Conservation (phyloP, 495 filamentous ascomycete genomes). For the Neurospora sp. region DNA sequence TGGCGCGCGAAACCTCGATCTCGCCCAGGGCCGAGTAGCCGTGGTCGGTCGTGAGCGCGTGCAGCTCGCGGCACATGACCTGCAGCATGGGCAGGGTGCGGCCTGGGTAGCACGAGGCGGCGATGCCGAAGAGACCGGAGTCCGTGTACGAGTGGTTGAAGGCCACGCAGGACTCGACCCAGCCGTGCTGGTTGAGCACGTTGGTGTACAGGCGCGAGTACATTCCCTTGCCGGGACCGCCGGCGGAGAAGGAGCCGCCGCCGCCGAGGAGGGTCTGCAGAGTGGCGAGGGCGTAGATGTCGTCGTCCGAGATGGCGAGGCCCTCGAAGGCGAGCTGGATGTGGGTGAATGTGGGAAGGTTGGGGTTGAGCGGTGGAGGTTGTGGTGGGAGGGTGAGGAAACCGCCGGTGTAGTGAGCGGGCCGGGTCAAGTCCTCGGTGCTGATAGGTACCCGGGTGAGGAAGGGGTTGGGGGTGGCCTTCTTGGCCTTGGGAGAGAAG, state of each 20-base stretch:
- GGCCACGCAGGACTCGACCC: conserved; percentile 88
- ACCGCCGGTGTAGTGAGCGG: conserved; percentile 88
- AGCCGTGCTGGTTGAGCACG: conserved; percentile 92
- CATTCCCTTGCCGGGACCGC: conserved; percentile 97
- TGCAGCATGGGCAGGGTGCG: conserved; percentile 74
- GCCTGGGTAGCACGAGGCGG: conserved; percentile 69
- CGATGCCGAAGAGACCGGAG: conserved; percentile 88
- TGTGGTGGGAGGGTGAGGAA: conserved; percentile 76
- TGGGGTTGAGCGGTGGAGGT: conserved; percentile 63
- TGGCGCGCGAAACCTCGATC: conserved; percentile 84
- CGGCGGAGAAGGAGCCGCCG: conserved; percentile 94
- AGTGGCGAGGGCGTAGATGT: conserved; percentile 96
- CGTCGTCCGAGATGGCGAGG: conserved; percentile 74
- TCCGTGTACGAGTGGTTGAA: conserved; percentile 98
- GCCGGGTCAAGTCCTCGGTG: conserved; percentile 47
- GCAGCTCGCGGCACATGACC: conserved; percentile 84
- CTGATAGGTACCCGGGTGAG: conserved; percentile 27
- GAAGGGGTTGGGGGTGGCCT: conserved; percentile 43
- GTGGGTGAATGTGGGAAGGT: conserved; percentile 74
- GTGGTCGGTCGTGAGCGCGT: conserved; percentile 60
- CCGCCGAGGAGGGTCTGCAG: conserved; percentile 93
- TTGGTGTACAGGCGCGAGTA: conserved; percentile 96
- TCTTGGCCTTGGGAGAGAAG: conserved; percentile 71
- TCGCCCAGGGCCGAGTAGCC: conserved; percentile 59
- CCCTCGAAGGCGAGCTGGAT: conserved; percentile 96